phyloP scores from a whole-genome alignment of 2,329 filamentous ascomycete genomes.

The Fusarium sp. region DNA sequence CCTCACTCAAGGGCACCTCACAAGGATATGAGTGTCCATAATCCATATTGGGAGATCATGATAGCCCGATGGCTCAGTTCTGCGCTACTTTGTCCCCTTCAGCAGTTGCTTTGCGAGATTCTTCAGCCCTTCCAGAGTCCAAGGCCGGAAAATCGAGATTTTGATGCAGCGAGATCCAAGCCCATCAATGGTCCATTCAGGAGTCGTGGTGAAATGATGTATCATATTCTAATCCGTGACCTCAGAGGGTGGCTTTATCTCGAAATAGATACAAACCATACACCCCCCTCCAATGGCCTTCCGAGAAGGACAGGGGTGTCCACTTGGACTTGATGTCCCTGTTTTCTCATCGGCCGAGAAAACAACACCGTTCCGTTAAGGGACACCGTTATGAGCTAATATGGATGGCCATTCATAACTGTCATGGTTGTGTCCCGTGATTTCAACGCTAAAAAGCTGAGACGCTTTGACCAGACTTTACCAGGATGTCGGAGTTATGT shows the following conservation, averaged over 20 bases:
- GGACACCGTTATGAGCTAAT: constrained; percentile 33
- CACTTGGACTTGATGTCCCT: constrained; percentile 21
- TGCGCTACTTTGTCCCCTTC: constrained; percentile 2
- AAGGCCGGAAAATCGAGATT: constrained; percentile 37
- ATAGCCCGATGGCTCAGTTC: not conserved
- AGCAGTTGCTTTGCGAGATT: constrained; percentile 2
- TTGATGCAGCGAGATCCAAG: constrained; percentile 36
- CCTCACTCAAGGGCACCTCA: constrained; percentile 17
- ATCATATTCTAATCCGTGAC: constrained; percentile 30
- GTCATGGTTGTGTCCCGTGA: constrained; percentile 31
- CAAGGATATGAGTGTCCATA: constrained; percentile 6
- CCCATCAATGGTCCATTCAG: constrained; percentile 33
- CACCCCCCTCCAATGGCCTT: not conserved
- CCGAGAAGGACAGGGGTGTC: constrained; percentile 11
- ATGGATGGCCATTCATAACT: constrained; percentile 26
- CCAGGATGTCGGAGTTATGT: not conserved
- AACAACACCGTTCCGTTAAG: constrained; percentile 41
- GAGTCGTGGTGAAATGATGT: constrained; percentile 28
- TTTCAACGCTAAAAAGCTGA: constrained; percentile 35
- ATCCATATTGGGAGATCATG: constrained; percentile 2
- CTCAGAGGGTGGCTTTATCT: constrained; percentile 34
- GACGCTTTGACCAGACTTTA: constrained; percentile 22
- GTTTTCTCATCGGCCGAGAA: constrained; percentile 43
- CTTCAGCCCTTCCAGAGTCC: constrained; percentile 12
- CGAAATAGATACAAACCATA: constrained; percentile 12